Evolutionary conservation across 805 yeast genomes (phyloP).

Genomic region (Candida schatavii): DNA sequence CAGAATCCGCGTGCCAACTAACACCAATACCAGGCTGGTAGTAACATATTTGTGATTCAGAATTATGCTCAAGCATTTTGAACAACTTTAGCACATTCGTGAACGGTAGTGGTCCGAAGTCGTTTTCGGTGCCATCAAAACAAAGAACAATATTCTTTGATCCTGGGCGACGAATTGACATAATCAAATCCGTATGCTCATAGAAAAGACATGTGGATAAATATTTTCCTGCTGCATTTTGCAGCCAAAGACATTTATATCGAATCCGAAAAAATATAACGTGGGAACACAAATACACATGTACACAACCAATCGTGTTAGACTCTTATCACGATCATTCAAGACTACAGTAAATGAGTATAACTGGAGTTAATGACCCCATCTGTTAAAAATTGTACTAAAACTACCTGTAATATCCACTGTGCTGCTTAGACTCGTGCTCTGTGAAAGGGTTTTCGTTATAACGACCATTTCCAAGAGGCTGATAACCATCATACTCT

Average conservation of each 20-base stretch:
- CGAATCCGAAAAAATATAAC: too few species aligned
- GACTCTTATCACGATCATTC: too few species aligned
- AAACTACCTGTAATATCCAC: background rate
- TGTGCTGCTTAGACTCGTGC: background rate
- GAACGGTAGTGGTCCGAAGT: conserved; percentile 54
- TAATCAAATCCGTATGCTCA: too few species aligned
- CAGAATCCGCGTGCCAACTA: conserved; percentile 39
- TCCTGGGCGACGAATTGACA: background rate
- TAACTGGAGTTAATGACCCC: too few species aligned
- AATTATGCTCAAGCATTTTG: conserved; percentile 47
- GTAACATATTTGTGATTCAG: conserved; percentile 49
- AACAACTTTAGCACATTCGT: conserved; percentile 55
- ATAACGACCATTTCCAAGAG: background rate
- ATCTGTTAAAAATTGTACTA: too few species aligned
- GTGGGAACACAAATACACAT: too few species aligned
- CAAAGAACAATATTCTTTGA: conserved; percentile 47
- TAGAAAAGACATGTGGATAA: too few species aligned
- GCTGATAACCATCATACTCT: conserved; percentile 6
- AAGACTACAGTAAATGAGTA: too few species aligned
- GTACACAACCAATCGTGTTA: too few species aligned
- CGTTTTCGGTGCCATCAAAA: conserved; percentile 62
- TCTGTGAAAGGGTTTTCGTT: conserved; percentile 4
- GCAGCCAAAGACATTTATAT: too few species aligned
- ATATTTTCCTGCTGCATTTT: too few species aligned
- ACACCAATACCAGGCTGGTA: conserved; percentile 71